Evolutionary conservation across 1,139 yeast genomes (phyloP), one percentile per base, ranked within the genome.

Genomic region (Diutina sp.): DNA sequence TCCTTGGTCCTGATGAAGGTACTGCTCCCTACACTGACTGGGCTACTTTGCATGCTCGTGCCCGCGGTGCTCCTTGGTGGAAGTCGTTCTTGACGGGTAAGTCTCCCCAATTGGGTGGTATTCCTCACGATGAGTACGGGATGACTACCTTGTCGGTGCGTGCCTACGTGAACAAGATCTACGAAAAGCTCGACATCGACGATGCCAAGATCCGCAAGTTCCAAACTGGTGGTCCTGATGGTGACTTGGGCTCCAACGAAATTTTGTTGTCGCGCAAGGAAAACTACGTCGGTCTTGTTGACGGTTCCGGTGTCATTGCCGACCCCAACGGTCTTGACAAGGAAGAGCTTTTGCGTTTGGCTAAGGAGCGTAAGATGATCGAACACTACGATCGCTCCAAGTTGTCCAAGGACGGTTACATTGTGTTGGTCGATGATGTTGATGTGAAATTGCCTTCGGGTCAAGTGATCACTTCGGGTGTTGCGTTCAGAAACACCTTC

Each of bases 161-260:
- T 66, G 89, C 96, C 57, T 93, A 85, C 69, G 95, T 93, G 58
- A 86, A 88, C 69, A 89, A 90, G 67, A 85, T 91, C 60, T 93
- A 91, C 70, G 87, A 89, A 64, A 88, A 90, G 69, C 79, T 87
- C 60, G 69, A 72, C 51, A 75, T 91, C 60, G 82, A 85, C 62
- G 72, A 80, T 59, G 72, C 80, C 46, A 67, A 67, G 52, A 80
- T 91, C 59, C 79, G 79, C 65, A 93, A 93, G 73, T 77, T 93
- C 67, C 99, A 93, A 76, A 93, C 98, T 58, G 99, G 98, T 72
- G 99, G 99, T 54, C 99, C 99, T 60, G 98, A 93, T 72, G 99
- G 99, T 66, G 99, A 93, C 72, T 79, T 93, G 66, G 99, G 99
- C 46, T 88, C 96, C 55, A 91, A 91, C 69, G 99, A 93, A 74